phyloP scores from a whole-genome alignment of 257 asterid genomes.

The Linaria vulgaris region DNA sequence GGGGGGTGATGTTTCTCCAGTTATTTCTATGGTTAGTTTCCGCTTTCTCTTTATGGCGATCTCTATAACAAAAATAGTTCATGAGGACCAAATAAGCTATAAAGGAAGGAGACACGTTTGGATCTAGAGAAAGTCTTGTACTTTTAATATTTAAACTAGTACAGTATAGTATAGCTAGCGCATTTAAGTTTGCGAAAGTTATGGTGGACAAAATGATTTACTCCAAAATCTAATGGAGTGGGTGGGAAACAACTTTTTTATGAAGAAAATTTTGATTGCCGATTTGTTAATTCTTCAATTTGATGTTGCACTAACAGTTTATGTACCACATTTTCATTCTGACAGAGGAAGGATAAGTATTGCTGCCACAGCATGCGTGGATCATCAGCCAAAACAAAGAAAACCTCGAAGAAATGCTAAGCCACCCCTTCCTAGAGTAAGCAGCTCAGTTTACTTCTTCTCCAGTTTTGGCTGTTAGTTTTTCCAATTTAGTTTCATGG shows the following conservation, averaged over 20 bases:
- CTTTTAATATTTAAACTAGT: too few species aligned
- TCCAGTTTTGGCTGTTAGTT: slow-evolving; percentile 16
- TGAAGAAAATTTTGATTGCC: not conserved
- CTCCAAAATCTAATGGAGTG: too few species aligned
- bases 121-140: too few species aligned
- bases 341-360: slow-evolving; percentile 93
- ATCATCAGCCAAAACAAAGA: slow-evolving; percentile 52
- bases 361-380: slow-evolving; percentile 58
- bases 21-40: too few species aligned
- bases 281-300: too few species aligned
- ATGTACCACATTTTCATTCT: slow-evolving; percentile 16
- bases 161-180: not conserved
- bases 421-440: slow-evolving; percentile 88
- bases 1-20: too few species aligned
- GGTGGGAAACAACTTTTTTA: not conserved
- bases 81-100: too few species aligned
- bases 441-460: slow-evolving; percentile 16
- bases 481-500: not conserved
- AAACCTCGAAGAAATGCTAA: slow-evolving; percentile 65
- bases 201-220: not conserved
- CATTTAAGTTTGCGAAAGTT: not conserved
- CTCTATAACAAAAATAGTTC: too few species aligned
- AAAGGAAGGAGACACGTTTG: too few species aligned
- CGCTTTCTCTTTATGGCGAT: too few species aligned
- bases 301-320: slow-evolving; percentile 15